Evolutionary conservation across 1,284 basidiomycete genomes (phyloP).

Genomic region (Cryptococcus sp.): DNA sequence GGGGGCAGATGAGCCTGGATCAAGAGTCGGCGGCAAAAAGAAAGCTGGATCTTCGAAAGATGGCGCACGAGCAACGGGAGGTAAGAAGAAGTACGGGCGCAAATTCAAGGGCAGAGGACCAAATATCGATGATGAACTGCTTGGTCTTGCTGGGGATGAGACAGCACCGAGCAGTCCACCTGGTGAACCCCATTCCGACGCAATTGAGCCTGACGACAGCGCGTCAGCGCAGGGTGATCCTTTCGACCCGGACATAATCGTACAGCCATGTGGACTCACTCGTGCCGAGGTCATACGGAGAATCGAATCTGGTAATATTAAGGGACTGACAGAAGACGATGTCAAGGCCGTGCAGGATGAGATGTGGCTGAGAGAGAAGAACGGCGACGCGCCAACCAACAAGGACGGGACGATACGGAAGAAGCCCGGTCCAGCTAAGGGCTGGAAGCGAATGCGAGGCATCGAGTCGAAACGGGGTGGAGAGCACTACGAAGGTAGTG

Average conservation of each 20-base stretch:
- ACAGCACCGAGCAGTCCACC: conserved; percentile 7
- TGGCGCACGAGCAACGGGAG: conserved; percentile 26
- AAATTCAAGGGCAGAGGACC: conserved; percentile 22
- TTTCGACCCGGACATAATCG: conserved; percentile 32
- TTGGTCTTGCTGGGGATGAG: conserved; percentile 46
- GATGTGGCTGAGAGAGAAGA: conserved; percentile 45
- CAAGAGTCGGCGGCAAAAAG: conserved; percentile 19
- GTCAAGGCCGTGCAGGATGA: conserved; percentile 50
- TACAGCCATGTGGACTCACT: conserved; percentile 41
- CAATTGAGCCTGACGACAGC: conserved; percentile 14
- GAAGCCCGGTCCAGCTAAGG: conserved; percentile 53
- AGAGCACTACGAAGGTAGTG: conserved; percentile 22
- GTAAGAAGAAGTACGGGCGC: conserved; percentile 27
- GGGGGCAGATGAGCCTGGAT: neutral
- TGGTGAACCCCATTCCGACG: conserved; percentile 13
- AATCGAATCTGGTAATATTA: conserved; percentile 34
- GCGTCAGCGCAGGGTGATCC: conserved; percentile 5
- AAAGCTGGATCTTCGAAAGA: conserved; percentile 35
- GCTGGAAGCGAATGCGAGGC: conserved; percentile 43
- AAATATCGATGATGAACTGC: conserved; percentile 45
- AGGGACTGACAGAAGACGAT: conserved; percentile 42
- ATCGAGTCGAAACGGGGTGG: conserved; percentile 16
- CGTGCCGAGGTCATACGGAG: conserved; percentile 39
- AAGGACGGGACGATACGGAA: conserved; percentile 51
- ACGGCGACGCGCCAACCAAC: conserved; percentile 29